phyloP scores from a whole-genome alignment of 2,329 filamentous ascomycete genomes.

The Colletotrichum lindemuthianum region DNA sequence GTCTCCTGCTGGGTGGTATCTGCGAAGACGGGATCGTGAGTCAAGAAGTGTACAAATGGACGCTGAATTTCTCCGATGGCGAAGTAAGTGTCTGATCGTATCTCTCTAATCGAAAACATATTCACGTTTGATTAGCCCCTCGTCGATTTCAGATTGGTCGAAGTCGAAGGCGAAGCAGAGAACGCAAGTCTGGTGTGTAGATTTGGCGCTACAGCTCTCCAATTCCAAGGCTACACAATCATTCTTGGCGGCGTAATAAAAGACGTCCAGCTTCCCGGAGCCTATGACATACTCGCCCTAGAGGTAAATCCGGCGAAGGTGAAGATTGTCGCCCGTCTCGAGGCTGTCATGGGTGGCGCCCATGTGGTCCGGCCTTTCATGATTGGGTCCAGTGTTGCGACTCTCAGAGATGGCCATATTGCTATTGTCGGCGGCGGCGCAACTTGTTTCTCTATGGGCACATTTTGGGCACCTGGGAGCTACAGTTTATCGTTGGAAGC shows the following conservation, averaged over 20 bases:
- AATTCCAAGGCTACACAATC: slow-evolving; percentile 41
- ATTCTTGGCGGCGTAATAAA: slow-evolving; percentile 57
- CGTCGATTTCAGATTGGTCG: slow-evolving; percentile 8
- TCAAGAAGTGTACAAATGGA: slow-evolving; percentile 73
- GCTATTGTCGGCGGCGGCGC: slow-evolving; percentile 82
- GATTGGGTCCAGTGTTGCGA: slow-evolving; percentile 71
- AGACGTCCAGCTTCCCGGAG: slow-evolving; percentile 52
- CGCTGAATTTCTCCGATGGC: slow-evolving; percentile 52
- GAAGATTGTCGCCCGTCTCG: slow-evolving; percentile 52
- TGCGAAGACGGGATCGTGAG: slow-evolving; percentile 69
- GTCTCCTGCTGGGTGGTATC: slow-evolving; percentile 80
- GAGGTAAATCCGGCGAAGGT: slow-evolving; percentile 37
- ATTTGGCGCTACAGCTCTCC: slow-evolving; percentile 55
- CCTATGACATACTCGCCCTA: slow-evolving; percentile 62
- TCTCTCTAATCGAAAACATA: background rate
- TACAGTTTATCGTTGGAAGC: slow-evolving; percentile 51
- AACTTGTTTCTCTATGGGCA: slow-evolving; percentile 91
- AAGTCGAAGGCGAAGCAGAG: background rate
- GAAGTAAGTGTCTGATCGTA: slow-evolving; percentile 45
- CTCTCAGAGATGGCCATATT: slow-evolving; percentile 58
- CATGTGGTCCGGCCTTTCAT: slow-evolving; percentile 68
- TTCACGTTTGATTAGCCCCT: slow-evolving; percentile 9
- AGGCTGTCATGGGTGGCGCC: slow-evolving; percentile 39
- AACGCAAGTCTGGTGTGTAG: slow-evolving; percentile 42
- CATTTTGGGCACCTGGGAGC: slow-evolving; percentile 78